These are phyloP conservation scores for Rhizophagus clarus DNA, from an alignment of 192 early-diverging fungal species.

Conservation along the genomic window DNA sequence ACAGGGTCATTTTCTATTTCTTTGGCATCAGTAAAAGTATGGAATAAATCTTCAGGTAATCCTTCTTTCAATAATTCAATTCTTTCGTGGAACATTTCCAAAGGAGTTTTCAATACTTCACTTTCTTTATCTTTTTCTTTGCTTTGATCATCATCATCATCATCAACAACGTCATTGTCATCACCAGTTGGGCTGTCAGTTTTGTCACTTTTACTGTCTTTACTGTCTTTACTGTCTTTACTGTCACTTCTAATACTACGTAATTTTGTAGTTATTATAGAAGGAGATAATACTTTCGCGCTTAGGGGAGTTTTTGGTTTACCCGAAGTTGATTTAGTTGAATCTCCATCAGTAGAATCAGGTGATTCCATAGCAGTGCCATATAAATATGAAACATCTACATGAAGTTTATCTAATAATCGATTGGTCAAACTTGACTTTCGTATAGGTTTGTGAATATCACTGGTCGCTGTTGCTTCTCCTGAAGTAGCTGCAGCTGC, in stretches of 20 bases:
- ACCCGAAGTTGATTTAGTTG: not conserved
- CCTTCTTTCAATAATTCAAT: slow-evolving; percentile 2
- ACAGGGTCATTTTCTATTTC: slow-evolving; percentile 18
- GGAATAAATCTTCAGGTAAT: slow-evolving; percentile 32
- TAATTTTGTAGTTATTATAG: not conserved
- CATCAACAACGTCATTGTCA: not conserved
- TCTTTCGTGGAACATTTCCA: slow-evolving; percentile 38
- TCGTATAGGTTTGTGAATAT: not conserved
- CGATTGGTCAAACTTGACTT: not conserved
- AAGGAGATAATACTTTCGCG: slow-evolving; percentile 1
- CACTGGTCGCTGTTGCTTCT: not conserved
- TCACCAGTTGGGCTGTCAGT: not conserved
- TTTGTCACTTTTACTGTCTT: not conserved
- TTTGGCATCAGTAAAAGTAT: slow-evolving; percentile 16
- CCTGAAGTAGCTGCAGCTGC: not conserved
- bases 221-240: not conserved
- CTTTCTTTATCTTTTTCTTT: too few species aligned
- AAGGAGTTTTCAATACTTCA: slow-evolving; percentile 25
- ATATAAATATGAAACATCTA: slow-evolving; percentile 5
- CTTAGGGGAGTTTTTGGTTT: not conserved
- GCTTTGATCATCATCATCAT: not conserved
- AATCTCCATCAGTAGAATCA: not conserved
- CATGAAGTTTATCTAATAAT: slow-evolving; percentile 21
- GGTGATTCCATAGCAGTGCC: not conserved
- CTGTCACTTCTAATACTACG: not conserved